Evolutionary conservation across 1,284 basidiomycete genomes (phyloP).

Genomic region (Singerocomus inundabilis): DNA sequence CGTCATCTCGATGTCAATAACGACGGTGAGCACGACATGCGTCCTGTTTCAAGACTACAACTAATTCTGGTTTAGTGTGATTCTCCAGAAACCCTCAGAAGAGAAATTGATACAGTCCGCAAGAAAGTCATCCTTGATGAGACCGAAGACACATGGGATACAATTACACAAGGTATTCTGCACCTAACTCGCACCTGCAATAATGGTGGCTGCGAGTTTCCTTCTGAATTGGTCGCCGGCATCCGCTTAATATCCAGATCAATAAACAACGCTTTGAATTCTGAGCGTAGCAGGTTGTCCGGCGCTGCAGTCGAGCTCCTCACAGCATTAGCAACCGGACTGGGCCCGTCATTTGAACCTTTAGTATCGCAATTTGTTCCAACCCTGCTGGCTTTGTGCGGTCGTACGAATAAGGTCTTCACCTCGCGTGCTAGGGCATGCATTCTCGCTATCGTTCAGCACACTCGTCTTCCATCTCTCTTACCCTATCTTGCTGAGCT

Average conservation of each 20-base stretch:
- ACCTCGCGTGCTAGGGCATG: conserved; percentile 61
- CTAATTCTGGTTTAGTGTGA: conserved; percentile 31
- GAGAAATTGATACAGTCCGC: conserved; percentile 44
- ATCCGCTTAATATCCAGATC: conserved; percentile 58
- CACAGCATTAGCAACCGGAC: conserved; percentile 48
- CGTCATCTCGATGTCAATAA: conserved; percentile 30
- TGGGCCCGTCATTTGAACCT: conserved; percentile 66
- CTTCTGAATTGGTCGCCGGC: conserved; percentile 51
- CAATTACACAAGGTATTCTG: conserved; percentile 57
- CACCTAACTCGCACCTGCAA: conserved; percentile 56
- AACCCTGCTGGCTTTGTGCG: conserved; percentile 63
- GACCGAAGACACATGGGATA: conserved; percentile 83
- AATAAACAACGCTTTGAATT: conserved; percentile 61
- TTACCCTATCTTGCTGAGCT: conserved; percentile 61
- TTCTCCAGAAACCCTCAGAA: conserved; percentile 36
- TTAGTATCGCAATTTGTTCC: conserved; percentile 71
- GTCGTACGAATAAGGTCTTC: conserved; percentile 82
- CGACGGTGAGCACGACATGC: conserved; percentile 17
- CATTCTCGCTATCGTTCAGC: conserved; percentile 61
- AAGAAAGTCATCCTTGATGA: conserved; percentile 55
- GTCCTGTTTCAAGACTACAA: no score
- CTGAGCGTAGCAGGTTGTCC: conserved; percentile 79
- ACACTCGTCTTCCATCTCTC: conserved; percentile 68
- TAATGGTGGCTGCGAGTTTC: conserved; percentile 55
- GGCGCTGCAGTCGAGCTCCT: conserved; percentile 69